Conservation (phyloP, 1,139 yeast genomes). For the Scheffersomyces parashehatae region DNA sequence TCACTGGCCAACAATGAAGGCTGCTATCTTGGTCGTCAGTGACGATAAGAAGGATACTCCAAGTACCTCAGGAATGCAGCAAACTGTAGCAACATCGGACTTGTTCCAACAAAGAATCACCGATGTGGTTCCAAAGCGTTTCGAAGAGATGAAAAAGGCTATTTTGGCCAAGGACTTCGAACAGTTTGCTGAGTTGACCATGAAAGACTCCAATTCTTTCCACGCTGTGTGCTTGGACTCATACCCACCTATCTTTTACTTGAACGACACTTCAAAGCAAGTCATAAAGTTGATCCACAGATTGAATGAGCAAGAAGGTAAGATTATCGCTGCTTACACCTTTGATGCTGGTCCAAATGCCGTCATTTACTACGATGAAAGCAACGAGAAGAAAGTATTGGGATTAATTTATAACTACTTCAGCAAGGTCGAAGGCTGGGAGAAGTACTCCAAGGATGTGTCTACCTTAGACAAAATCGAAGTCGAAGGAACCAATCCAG, state of each 20-base stretch:
- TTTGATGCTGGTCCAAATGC: constrained; percentile 99
- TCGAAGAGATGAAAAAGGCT: constrained; percentile 75
- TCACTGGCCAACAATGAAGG: constrained; percentile 94
- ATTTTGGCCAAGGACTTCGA: constrained; percentile 72
- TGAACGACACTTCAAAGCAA: constrained; percentile 92
- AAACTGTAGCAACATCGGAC: constrained; percentile 86
- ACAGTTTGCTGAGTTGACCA: constrained; percentile 83
- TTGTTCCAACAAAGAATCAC: constrained; percentile 76
- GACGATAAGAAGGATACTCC: constrained; percentile 95
- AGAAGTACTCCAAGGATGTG: constrained; percentile 35
- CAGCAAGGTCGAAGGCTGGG: constrained; percentile 71
- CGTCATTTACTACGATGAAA: constrained; percentile 80
- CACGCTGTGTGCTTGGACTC: constrained; percentile 97
- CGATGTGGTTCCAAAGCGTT: constrained; percentile 83
- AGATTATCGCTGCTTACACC: constrained; percentile 86
- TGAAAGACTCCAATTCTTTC: constrained; percentile 95
- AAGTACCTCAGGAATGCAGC: constrained; percentile 94
- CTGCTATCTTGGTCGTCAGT: constrained; percentile 87
- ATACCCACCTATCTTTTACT: constrained; percentile 90
- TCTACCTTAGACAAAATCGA: constrained; percentile 27
- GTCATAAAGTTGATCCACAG: constrained; percentile 80
- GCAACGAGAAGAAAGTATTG: constrained; percentile 68
- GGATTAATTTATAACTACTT: constrained; percentile 59
- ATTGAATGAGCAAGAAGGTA: constrained; percentile 67
- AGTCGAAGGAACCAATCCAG: constrained; percentile 46